Evolutionary conservation across 1,284 basidiomycete genomes (phyloP), one percentile per base, ranked within the genome.

Genomic region (Earliella scabrosa): DNA sequence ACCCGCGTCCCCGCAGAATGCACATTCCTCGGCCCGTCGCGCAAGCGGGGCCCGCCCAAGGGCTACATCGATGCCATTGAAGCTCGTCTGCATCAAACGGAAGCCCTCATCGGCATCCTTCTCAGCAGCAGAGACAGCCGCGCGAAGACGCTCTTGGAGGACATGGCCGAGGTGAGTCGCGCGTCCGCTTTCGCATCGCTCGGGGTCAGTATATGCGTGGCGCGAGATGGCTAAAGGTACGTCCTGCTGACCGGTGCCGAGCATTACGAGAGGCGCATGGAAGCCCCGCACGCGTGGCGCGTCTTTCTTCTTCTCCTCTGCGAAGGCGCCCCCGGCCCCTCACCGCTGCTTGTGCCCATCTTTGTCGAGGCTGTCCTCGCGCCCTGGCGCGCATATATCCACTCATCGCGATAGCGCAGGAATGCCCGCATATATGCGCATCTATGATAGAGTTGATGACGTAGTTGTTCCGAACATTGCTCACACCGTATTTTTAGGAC

Each of bases 61-160:
- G 93, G 93, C 2, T 95, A 95, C 76, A 94, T 95, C 68, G 91
- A 95, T 69, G 92, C 92, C 24, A 93, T 95, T 66, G 92, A 95
- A 71, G 90, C 90, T 11, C 84, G 92, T 11, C 76, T 95, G 10
- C 93, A 95, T 66, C 91, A 94, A 67, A 91, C 91, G 38, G 93
- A 95, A 69, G 91, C 92, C 0, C 77, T 95, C 40, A 75, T 95
- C 20, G 92, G 91, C 46, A 87, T 92, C 63, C 76, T 94, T 49
- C 76, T 94, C 40, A 78, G 85, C 46, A 82, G 84, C 36, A 79
- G 79, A 46, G 91, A 93, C 63, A 74, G 78, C 7, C 80, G 90
- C 13, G 85, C 88, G 4, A 78, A 81, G 59, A 75, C 77, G 9
- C 73, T 92, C 11, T 71, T 91, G 38, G 74, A 74, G 9, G 83